Conservation (phyloP, 345 rosid species). For the Citrus unshiu region DNA sequence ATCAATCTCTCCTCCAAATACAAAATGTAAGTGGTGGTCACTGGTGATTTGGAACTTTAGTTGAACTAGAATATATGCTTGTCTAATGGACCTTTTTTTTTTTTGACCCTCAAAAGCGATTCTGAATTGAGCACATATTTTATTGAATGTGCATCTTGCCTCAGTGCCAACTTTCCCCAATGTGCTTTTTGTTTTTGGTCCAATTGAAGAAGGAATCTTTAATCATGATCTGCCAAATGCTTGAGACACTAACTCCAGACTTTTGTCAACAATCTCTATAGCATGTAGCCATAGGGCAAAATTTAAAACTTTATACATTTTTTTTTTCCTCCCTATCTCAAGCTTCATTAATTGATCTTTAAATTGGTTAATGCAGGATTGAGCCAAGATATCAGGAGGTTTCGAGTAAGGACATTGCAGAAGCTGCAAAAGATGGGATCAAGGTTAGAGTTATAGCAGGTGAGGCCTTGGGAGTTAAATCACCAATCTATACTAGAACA, state of each 20-base stretch:
- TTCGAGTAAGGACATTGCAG: conserved; percentile 54
- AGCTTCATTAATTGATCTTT: neutral
- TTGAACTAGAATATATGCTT: conserved; percentile 1
- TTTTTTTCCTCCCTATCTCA: neutral
- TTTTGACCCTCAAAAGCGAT: neutral
- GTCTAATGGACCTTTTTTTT: neutral
- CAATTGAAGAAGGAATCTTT: conserved; percentile 5
- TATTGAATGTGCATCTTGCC: neutral
- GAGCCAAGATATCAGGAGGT: conserved; percentile 86
- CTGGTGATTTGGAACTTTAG: neutral
- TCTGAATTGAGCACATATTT: conserved; percentile 3
- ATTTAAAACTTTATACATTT: neutral
- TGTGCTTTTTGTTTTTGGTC: neutral
- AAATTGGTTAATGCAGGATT: conserved; percentile 36
- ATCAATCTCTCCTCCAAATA: conserved; percentile 79
- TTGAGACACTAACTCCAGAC: conserved; percentile 16
- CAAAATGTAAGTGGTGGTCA: conserved; percentile 52
- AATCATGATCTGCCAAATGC: conserved; percentile 13
- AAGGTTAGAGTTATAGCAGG: conserved; percentile 83
- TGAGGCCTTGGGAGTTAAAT: conserved; percentile 67
- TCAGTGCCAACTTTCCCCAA: neutral
- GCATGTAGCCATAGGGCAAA: neutral
- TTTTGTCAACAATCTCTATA: conserved; percentile 7
- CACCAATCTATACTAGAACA: conserved; percentile 73
- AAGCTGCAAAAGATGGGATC: conserved; percentile 59